Evolutionary conservation across 495 filamentous ascomycete species (phyloP).

Genomic region (Neurospora sp.): DNA sequence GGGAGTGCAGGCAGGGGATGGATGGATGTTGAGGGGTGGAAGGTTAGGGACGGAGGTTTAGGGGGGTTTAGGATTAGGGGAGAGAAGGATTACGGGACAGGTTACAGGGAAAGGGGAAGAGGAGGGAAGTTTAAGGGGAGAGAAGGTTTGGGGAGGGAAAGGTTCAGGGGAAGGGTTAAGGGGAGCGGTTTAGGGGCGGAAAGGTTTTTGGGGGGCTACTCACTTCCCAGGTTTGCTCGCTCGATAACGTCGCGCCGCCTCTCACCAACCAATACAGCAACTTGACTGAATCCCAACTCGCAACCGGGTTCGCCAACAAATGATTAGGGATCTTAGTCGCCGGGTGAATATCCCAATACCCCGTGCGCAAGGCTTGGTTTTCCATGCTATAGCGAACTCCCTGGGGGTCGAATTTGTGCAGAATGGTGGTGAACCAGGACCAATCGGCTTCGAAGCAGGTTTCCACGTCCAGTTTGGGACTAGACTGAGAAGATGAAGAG

Average conservation of each 20-base stretch:
- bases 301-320: conserved; percentile 17
- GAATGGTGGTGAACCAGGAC: conserved; percentile 3
- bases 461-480: background rate
- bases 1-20: background rate
- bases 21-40: background rate
- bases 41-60: too few relatives aligned
- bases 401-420: background rate
- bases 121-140: background rate
- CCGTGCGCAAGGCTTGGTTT: background rate
- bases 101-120: background rate
- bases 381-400: background rate
- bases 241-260: conserved; percentile 14
- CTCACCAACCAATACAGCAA: conserved; percentile 31
- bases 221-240: conserved; percentile 26
- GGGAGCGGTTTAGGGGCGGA: too few relatives aligned
- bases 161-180: background rate
- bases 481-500: background rate
- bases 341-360: conserved; percentile 20
- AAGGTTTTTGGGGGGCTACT: background rate
- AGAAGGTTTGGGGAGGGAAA: background rate
- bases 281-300: conserved; percentile 15
- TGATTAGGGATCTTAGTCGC: conserved; percentile 21
- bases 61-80: too few relatives aligned
- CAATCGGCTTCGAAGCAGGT: conserved; percentile 11
- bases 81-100: background rate